Percentiles rank a stretch among this genome's conserved stretches.
phyloP scores from a whole-genome alignment of 2,329 filamentous ascomycete genomes.

The Tolypocladium guangdongense region DNA sequence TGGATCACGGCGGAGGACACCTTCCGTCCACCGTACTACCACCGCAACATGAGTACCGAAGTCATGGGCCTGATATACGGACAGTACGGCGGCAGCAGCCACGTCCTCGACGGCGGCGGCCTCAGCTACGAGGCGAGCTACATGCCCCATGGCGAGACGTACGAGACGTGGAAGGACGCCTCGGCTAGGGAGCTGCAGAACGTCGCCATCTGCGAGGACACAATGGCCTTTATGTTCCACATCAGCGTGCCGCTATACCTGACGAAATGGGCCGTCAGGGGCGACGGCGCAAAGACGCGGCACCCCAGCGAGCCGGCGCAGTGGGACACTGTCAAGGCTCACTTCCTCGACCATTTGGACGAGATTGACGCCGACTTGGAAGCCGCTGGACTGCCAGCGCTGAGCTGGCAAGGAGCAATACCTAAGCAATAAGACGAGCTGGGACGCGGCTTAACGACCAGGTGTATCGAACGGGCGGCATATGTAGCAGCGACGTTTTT shows the following conservation, averaged over 20 bases:
- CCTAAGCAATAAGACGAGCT: neutral
- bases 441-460: neutral
- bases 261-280: constrained; percentile 13
- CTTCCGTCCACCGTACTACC: constrained; percentile 56
- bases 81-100: constrained; percentile 17
- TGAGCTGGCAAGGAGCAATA: neutral
- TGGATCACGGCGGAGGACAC: constrained; percentile 54
- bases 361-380: constrained; percentile 13
- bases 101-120: constrained; percentile 16
- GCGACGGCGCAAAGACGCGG: constrained; percentile 8
- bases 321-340: constrained; percentile 14
- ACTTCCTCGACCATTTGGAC: constrained; percentile 15
- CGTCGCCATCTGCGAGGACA: constrained; percentile 4
- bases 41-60: constrained; percentile 47
- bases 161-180: constrained; percentile 17
- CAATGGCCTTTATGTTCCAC: constrained; percentile 38
- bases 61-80: constrained; percentile 42
- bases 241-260: constrained; percentile 12
- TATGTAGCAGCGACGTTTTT: neutral
- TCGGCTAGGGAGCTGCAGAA: constrained; percentile 15
- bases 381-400: constrained; percentile 6
- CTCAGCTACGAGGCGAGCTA: constrained; percentile 21
- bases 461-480: neutral
- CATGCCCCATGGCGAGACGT: constrained; percentile 25
- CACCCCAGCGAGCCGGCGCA: constrained; percentile 8